Base-by-base conservation (phyloP, 495 filamentous ascomycete genomes). In the Podospora didyma region DNA sequence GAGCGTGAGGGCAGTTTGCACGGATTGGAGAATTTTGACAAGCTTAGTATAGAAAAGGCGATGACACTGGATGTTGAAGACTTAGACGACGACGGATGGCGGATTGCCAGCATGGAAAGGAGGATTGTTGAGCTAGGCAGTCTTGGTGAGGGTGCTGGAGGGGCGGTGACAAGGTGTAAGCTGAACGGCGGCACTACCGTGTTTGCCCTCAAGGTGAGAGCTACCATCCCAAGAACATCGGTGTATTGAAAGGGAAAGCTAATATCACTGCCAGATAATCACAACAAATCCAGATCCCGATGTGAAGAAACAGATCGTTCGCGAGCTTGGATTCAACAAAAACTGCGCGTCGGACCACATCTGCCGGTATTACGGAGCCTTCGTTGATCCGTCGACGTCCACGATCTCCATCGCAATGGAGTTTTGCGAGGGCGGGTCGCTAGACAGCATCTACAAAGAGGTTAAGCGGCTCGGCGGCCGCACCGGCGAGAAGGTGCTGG, bases 381-480 rank as follows among this genome's bases (percentile, higher is more conserved):
- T 96, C 63, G 89, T 91, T 71, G 92, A 97, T 67, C 87, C 94
- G 58, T 86, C 89, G 4, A 90, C 89, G 0, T 90, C 93, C 34
- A 97, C 94, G 17, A 97, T 98, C 56, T 93, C 89, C 45, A 98
- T 98, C 69, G 91, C 91, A 23, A 98, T 98, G 94, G 94, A 98
- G 68, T 97, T 96, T 67, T 98, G 94, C 69, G 94, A 97, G 70
- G 94, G 94, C 49, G 95, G 94, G 28, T 94, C 89, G 51, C 82
- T 98, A 31, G 90, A 98, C 72, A 90, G 88, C 65, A 91, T 98
- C 62, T 98, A 97, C 78, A 90, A 89, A 59, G 93, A 97, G 73
- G 90, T 98, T 50, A 96, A 96, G 75, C 88, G 90, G 63, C 84
- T 96, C 6, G 92, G 92, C 39, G 95, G 94, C 2, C 86, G 94